Evolutionary conservation across 1,139 yeast species (phyloP).

Genomic region (Wickerhamiella pararugosa): DNA sequence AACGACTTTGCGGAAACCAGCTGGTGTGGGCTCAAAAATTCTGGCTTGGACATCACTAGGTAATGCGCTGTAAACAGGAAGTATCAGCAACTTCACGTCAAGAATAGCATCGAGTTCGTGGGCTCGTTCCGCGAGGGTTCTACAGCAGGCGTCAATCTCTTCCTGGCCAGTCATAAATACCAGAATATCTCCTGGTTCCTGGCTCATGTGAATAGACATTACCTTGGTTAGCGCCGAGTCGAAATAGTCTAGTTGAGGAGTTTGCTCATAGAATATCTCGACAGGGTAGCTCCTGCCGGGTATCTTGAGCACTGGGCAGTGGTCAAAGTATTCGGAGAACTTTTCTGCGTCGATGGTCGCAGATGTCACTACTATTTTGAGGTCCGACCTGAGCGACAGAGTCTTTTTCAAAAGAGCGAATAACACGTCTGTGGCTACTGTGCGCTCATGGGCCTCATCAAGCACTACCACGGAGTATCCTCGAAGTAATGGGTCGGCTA

Average conservation of each 20-base stretch:
- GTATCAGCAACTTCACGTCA: conserved; percentile 45
- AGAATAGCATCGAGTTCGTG: conserved; percentile 49
- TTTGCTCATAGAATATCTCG: conserved; percentile 56
- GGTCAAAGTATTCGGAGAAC: conserved; percentile 61
- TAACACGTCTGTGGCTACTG: conserved; percentile 82
- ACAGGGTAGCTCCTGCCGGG: conserved; percentile 91
- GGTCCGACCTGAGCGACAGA: conserved; percentile 48
- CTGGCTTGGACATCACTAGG: conserved; percentile 61
- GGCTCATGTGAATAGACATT: conserved; percentile 66
- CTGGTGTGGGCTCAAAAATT: conserved; percentile 63
- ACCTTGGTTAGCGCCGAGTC: conserved; percentile 73
- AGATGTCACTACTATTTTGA: conserved; percentile 73
- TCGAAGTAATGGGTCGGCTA: conserved; percentile 56
- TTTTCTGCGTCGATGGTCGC: conserved; percentile 82
- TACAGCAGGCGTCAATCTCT: conserved; percentile 85
- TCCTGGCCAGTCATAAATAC: conserved; percentile 92
- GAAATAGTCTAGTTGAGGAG: conserved; percentile 80
- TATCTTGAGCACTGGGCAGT: conserved; percentile 68
- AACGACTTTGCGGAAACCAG: conserved; percentile 54
- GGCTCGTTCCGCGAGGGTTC: conserved; percentile 50
- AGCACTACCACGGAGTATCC: conserved; percentile 73
- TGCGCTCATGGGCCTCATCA: conserved; percentile 94
- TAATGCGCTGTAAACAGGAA: conserved; percentile 78
- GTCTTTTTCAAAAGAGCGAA: conserved; percentile 77
- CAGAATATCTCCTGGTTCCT: conserved; percentile 52